Conservation (phyloP, 2,329 filamentous ascomycete species). For the Colletotrichum sublineola region DNA sequence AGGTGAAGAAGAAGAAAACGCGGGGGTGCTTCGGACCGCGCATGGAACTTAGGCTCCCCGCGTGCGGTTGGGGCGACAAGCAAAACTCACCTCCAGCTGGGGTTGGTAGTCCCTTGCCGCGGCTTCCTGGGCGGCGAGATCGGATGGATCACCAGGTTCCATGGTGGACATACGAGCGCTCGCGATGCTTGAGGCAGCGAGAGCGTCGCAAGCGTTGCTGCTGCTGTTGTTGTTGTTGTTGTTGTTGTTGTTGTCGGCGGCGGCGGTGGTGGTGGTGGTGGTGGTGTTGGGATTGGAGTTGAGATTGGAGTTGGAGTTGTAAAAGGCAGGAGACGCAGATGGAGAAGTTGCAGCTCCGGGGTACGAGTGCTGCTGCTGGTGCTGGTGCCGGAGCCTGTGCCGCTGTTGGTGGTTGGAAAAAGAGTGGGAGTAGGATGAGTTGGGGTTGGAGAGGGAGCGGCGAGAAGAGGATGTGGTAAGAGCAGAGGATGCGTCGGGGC, state of each 20-base stretch:
- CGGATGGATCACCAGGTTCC: constrained; percentile 50
- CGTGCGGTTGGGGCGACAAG: background rate
- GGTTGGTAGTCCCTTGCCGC: constrained; percentile 72
- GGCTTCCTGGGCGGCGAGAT: constrained; percentile 70
- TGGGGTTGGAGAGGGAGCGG: constrained; percentile 34
- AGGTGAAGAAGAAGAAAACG: constrained; percentile 9
- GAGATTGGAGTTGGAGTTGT: constrained; percentile 25
- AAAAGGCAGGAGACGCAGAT: constrained; percentile 36
- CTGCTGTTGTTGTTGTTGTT: background rate
- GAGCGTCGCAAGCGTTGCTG: constrained; percentile 16
- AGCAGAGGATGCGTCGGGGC: constrained; percentile 28
- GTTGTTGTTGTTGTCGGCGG: no score
- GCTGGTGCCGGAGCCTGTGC: background rate
- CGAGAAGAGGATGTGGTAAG: constrained; percentile 17
- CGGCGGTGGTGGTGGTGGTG: no score
- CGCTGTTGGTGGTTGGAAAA: constrained; percentile 9
- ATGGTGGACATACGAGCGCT: constrained; percentile 45
- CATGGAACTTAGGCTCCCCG: constrained; percentile 7
- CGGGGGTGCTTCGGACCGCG: constrained; percentile 8
- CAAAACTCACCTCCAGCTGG: constrained; percentile 63
- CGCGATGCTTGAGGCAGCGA: constrained; percentile 22
- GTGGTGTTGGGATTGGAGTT: constrained; percentile 12
- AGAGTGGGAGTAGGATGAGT: constrained; percentile 23
- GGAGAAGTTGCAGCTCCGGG: constrained; percentile 25
- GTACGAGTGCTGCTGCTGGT: constrained; percentile 14